Evolutionary conservation across 805 yeast species (phyloP).

Genomic region (Starmera quercuum): DNA sequence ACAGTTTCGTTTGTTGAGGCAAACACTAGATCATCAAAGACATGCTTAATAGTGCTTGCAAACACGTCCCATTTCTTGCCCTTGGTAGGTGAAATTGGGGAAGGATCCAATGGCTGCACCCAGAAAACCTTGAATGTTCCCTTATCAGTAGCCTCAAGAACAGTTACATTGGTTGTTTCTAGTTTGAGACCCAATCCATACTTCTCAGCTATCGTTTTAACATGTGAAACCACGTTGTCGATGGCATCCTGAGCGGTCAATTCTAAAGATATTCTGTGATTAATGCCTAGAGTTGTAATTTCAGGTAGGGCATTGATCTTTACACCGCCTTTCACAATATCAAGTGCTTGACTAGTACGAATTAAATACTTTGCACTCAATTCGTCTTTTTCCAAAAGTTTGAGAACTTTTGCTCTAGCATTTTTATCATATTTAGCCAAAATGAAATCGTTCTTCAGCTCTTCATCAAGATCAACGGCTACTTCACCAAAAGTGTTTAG

Average conservation of each 20-base stretch:
- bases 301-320: constrained; percentile 74
- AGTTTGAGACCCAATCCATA: constrained; percentile 40
- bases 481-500: constrained; percentile 23
- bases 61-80: constrained; percentile 46
- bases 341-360: constrained; percentile 62
- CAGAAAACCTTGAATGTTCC: constrained; percentile 19
- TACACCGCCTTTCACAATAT: constrained; percentile 59
- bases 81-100: constrained; percentile 41
- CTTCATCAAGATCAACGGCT: constrained; percentile 5
- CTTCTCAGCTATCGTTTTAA: constrained; percentile 35
- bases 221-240: constrained; percentile 29
- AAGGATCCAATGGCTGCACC: constrained; percentile 32
- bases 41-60: constrained; percentile 47
- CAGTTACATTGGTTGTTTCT: constrained; percentile 10
- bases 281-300: constrained; percentile 40
- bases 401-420: constrained; percentile 28
- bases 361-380: constrained; percentile 29
- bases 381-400: constrained; percentile 9
- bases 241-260: constrained; percentile 31
- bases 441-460: constrained; percentile 16
- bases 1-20: constrained; percentile 8
- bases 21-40: constrained; percentile 41
- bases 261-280: constrained; percentile 57
- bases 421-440: constrained; percentile 26
- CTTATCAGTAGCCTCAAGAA: constrained; percentile 16